Percentiles rank a stretch among this genome's conserved stretches.
phyloP scores from a whole-genome alignment of 768 basidiomycete genomes.

The Termitomyces sp. region DNA sequence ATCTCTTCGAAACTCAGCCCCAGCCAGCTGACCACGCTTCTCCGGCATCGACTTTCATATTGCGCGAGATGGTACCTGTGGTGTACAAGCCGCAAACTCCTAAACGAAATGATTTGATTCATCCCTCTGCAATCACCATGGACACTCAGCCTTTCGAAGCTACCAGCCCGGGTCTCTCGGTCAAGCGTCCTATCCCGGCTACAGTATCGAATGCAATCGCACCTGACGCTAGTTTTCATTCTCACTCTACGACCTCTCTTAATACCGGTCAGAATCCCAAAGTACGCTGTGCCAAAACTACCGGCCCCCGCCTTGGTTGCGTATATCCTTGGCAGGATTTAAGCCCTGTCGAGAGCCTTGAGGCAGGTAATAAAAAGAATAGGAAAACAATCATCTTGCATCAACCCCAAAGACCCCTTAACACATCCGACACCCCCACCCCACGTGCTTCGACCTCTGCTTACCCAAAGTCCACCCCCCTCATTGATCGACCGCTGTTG shows the following conservation, averaged over 20 bases:
- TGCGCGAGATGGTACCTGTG: conserved; percentile 10
- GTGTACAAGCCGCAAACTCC: conserved; percentile 2
- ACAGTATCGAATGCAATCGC: not conserved
- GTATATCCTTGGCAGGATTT: not conserved
- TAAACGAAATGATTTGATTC: not conserved
- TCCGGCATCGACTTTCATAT: conserved; percentile 9
- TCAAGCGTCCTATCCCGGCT: not conserved
- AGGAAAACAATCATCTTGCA: not conserved
- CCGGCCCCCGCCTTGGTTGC: not conserved
- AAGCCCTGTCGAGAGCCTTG: not conserved
- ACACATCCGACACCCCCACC: not conserved
- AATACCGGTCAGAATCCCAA: not conserved
- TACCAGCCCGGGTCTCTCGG: not conserved
- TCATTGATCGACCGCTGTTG: not conserved
- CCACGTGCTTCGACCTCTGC: not conserved
- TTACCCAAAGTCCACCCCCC: not conserved
- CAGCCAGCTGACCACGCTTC: not conserved
- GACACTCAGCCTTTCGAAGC: not conserved
- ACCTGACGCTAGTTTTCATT: not conserved
- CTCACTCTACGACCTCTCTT: not conserved
- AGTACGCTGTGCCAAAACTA: not conserved
- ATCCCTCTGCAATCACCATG: not conserved
- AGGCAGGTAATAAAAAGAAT: not conserved
- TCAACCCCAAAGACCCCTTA: not conserved
- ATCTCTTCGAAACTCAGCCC: not conserved